Evolutionary conservation across 164 flowering plant genomes (phyloP).

Genomic region (Chloranthus sessilifolius): DNA sequence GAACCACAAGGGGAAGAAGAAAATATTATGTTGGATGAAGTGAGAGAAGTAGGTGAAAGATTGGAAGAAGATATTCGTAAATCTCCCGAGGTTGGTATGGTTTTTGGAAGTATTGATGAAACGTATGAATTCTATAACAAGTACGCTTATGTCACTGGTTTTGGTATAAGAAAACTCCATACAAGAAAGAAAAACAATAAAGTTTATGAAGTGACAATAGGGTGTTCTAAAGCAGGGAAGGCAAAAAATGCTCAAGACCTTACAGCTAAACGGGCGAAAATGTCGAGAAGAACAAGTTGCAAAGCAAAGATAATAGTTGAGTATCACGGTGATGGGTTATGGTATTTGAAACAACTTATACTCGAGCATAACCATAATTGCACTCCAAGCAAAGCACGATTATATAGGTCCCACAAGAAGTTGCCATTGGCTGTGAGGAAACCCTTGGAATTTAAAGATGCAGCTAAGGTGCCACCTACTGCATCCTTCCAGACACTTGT

Average conservation of each 20-base stretch:
- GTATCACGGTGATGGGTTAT: background rate
- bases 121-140: background rate
- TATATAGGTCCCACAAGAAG: slow-evolving; percentile 1
- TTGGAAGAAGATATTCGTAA: too few relatives aligned
- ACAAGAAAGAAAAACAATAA: background rate
- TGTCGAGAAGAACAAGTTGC: background rate
- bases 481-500: slow-evolving; percentile 38
- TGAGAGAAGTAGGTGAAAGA: too few relatives aligned
- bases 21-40: too few relatives aligned
- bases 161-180: background rate
- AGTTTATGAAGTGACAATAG: background rate
- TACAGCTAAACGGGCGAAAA: background rate
- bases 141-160: background rate
- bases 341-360: background rate
- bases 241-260: background rate
- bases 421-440: background rate
- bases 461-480: slow-evolving; percentile 45
- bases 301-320: background rate
- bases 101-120: background rate
- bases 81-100: too few relatives aligned
- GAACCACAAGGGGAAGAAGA: too few relatives aligned
- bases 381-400: slow-evolving; percentile 1
- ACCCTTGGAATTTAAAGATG: slow-evolving; percentile 27
- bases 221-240: slow-evolving; percentile 2
- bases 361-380: slow-evolving; percentile 1